Evolutionary conservation across 2,329 filamentous ascomycete genomes (phyloP), one percentile per base, ranked within the genome.

Genomic region (Colletotrichum spaethianum): DNA sequence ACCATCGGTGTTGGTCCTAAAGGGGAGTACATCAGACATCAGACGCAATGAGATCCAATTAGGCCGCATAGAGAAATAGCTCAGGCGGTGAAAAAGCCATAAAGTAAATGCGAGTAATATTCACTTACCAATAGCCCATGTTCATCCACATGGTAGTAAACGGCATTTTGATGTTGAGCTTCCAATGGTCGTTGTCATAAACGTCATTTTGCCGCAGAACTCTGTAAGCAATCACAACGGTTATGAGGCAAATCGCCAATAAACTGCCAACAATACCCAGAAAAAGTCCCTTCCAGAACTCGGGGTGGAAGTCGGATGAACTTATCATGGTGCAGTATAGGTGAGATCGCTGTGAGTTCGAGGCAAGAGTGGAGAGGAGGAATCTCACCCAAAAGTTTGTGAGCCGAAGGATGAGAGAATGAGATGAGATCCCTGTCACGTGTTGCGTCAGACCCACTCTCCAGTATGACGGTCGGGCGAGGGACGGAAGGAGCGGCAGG

Each of bases 91-190:
- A 18, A 18, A 26, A 20, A 4, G 0, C 9, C 23, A 20, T 73
- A 11, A 70, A 48, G 38, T 31, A 48, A 9, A 23, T n/a, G 14
- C 44, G 14, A 53, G n/a, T 18, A 14, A 12, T 48, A 1, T 9
- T 7, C 3, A 81, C 86, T 77, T 84, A 86, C 89, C 89, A 91
- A 72, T 88, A 90, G 0, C 89, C 89, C 80, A 91, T 85, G 68
- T 90, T 91, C 88, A 91, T 91, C 88, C 89, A 91, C 88, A 90
- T 88, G n/a, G 83, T 83, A 6, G 78, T 75, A 2, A 84, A 80
- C 1, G 85, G 84, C 1, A 86, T 76, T 23, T 82, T 79, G 28
- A 88, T 73, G 75, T 90, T 89, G 60, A 90, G 83, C 72, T 87
- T 84, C 73, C 87, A 89, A 81, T 90, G 89, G 23, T 87, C 86